Evolutionary conservation across 176 grass and related monocot genomes (phyloP).

Genomic region (Zea mays): DNA sequence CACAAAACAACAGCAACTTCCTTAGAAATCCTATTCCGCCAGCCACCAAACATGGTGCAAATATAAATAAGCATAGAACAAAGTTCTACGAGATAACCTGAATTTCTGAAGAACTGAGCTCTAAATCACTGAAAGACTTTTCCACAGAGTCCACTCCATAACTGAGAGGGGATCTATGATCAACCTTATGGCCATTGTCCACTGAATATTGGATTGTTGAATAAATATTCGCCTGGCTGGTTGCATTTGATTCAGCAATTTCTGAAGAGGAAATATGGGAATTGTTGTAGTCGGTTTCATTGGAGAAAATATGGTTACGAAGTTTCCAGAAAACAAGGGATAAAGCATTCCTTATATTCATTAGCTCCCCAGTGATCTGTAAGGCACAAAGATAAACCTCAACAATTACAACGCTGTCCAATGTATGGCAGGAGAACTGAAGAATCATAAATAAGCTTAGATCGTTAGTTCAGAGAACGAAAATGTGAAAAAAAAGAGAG

Average conservation of each 20-base stretch:
- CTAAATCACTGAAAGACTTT: slow-evolving; percentile 18
- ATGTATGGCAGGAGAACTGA: background rate
- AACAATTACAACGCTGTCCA: slow-evolving; percentile 18
- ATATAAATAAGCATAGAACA: slow-evolving; percentile 3
- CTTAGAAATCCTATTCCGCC: background rate
- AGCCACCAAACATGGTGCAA: background rate
- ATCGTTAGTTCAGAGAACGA: slow-evolving; percentile 1
- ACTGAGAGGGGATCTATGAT: slow-evolving; percentile 9
- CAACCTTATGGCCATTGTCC: slow-evolving; percentile 13
- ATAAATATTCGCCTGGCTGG: slow-evolving; percentile 11
- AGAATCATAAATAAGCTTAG: slow-evolving; percentile 3
- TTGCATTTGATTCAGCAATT: slow-evolving; percentile 34
- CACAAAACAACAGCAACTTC: background rate
- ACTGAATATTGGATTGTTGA: slow-evolving; percentile 20
- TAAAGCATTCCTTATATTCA: slow-evolving; percentile 45
- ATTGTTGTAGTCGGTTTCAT: background rate
- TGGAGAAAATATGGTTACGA: slow-evolving; percentile 42
- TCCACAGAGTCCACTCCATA: slow-evolving; percentile 24
- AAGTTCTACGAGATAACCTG: slow-evolving; percentile 32
- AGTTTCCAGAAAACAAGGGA: slow-evolving; percentile 35
- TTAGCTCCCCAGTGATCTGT: slow-evolving; percentile 44
- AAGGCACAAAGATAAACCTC: slow-evolving; percentile 16
- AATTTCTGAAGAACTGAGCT: slow-evolving; percentile 36
- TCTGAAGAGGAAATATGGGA: slow-evolving; percentile 15
- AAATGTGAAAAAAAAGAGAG: background rate